phyloP scores from a whole-genome alignment of 768 basidiomycete species.

The Tulasnella calospora region DNA sequence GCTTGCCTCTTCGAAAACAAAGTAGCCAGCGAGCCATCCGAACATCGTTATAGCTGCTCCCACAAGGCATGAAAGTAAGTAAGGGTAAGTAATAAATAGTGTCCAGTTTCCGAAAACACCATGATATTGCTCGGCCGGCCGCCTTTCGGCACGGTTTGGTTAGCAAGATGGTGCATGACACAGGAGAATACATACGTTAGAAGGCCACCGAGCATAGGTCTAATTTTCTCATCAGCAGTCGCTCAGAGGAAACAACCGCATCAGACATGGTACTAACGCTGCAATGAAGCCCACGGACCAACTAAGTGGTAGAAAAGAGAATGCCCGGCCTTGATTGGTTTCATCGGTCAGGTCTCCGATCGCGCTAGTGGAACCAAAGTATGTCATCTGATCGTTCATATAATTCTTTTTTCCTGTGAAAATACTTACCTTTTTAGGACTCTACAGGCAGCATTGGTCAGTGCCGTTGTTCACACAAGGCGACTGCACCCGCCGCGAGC shows the following conservation, averaged over 20 bases:
- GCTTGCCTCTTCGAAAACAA: constrained; percentile 10
- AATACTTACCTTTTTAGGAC: constrained; percentile 29
- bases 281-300: constrained; percentile 28
- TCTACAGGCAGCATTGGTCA: constrained; percentile 6
- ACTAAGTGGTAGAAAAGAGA: constrained; percentile 27
- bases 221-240: constrained; percentile 1
- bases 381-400: background rate
- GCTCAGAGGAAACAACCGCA: background rate
- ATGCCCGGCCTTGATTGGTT: constrained; percentile 30
- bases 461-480: no score
- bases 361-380: background rate
- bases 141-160: background rate
- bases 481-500: background rate
- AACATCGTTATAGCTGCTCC: constrained; percentile 13
- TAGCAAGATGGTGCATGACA: background rate
- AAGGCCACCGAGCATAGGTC: constrained; percentile 29
- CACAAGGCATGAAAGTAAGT: constrained; percentile 11
- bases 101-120: constrained; percentile 19
- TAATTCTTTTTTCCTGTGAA: background rate
- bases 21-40: constrained; percentile 15
- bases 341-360: constrained; percentile 28
- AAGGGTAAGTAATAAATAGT: constrained; percentile 11
- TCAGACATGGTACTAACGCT: constrained; percentile 19
- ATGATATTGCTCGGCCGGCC: constrained; percentile 13
- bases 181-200: constrained; percentile 18